Evolutionary conservation across 176 grass and related monocot genomes (phyloP).

Genomic region (Lolium rigidum): DNA sequence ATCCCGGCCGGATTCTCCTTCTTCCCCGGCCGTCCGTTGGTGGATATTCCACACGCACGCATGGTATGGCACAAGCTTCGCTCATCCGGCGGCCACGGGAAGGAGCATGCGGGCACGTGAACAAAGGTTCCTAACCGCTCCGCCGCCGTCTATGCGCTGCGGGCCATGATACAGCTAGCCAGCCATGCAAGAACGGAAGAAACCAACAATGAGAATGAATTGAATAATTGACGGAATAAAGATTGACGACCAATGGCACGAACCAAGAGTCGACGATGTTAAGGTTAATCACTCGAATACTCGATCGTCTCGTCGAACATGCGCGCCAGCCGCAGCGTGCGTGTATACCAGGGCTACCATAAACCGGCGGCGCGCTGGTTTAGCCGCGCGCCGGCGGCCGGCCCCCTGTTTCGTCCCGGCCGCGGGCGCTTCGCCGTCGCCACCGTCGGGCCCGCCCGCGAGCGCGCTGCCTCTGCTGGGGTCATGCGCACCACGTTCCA

Average conservation of each 20-base stretch:
- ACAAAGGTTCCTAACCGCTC: constrained; percentile 2
- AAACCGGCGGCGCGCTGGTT: background rate
- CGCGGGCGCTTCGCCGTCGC: background rate
- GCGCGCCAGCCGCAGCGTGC: background rate
- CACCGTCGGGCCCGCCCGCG: background rate
- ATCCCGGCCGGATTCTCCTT: background rate
- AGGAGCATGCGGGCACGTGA: background rate
- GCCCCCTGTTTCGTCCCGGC: background rate
- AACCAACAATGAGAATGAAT: background rate
- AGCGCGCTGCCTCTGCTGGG: background rate
- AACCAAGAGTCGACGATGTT: background rate
- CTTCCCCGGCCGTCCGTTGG: background rate
- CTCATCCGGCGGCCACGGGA: background rate
- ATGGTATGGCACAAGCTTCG: background rate
- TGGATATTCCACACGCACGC: background rate
- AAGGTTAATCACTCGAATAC: constrained; percentile 12
- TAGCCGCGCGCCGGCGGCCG: background rate
- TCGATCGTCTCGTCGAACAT: background rate
- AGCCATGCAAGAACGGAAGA: background rate
- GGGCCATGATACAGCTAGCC: background rate
- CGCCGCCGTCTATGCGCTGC: background rate
- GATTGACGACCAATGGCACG: background rate
- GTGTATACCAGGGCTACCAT: constrained; percentile 1
- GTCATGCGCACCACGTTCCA: background rate
- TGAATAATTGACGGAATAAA: background rate